Evolutionary conservation across 140 eudicot genomes (phyloP).

Genomic region (Ambrosia hybrid): DNA sequence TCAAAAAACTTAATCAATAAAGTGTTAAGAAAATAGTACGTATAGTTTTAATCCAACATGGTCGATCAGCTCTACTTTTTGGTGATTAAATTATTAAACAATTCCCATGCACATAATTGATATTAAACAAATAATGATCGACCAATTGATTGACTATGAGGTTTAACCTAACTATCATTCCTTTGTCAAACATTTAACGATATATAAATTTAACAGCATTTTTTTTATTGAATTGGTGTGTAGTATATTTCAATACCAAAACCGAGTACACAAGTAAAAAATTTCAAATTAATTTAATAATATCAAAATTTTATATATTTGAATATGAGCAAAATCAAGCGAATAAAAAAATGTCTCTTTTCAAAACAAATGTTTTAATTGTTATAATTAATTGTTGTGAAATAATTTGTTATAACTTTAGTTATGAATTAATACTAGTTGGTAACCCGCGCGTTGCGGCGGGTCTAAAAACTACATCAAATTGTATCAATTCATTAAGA

Average conservation of each 20-base stretch:
- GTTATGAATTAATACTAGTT: too few species aligned
- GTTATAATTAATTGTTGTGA: too few species aligned
- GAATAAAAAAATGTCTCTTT: too few species aligned
- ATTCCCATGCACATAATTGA: slow-evolving; percentile 2
- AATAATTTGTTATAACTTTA: too few species aligned
- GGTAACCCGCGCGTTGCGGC: too few species aligned
- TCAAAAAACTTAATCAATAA: background rate
- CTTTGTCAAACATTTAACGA: background rate
- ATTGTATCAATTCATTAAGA: too few species aligned
- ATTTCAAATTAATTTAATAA: background rate
- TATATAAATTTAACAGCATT: background rate
- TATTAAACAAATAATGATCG: slow-evolving; percentile 1
- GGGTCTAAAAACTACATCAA: too few species aligned
- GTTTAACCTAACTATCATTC: slow-evolving; percentile 40
- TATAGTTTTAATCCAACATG: background rate
- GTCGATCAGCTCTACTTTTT: slow-evolving; percentile 11
- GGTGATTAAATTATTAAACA: slow-evolving; percentile 12
- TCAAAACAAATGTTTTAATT: too few species aligned
- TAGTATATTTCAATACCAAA: background rate
- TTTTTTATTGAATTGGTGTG: background rate
- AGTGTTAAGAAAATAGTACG: too few species aligned
- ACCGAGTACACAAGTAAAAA: too few species aligned
- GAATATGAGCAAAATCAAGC: too few species aligned
- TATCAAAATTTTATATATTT: background rate
- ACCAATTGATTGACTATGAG: slow-evolving; percentile 24